Evolutionary conservation across 176 grass and related monocot species (phyloP).

Genomic region (Stipa capillata): DNA sequence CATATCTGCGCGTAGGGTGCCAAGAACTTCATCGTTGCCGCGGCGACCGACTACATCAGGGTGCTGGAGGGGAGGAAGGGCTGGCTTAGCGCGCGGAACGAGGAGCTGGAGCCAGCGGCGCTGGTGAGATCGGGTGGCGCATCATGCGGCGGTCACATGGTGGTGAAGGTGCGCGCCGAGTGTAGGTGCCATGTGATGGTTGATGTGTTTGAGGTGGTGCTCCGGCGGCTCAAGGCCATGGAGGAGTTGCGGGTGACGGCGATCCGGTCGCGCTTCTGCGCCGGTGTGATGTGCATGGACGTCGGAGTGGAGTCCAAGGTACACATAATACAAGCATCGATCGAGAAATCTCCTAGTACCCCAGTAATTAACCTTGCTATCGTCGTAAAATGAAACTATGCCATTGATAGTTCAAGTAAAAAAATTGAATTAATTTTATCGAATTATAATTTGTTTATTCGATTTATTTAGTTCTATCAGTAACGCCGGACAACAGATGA

Average conservation of each 20-base stretch:
- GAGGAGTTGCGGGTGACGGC: conserved; percentile 23
- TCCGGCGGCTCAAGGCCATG: conserved; percentile 31
- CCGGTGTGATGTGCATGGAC: conserved; percentile 18
- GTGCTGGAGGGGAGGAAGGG: conserved; percentile 23
- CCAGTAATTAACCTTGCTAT: too few relatives aligned
- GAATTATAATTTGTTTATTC: too few relatives aligned
- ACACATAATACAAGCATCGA: too few relatives aligned
- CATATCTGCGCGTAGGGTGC: conserved; percentile 23
- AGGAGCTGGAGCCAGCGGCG: neutral
- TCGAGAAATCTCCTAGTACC: neutral
- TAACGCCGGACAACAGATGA: neutral
- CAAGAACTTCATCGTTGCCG: conserved; percentile 26
- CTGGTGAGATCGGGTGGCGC: neutral
- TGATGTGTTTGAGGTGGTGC: conserved; percentile 8
- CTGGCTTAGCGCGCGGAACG: conserved; percentile 16
- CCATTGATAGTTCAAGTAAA: neutral
- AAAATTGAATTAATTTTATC: neutral
- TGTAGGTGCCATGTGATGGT: neutral
- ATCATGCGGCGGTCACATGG: neutral
- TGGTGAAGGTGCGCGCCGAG: conserved; percentile 26
- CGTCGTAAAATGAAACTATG: neutral
- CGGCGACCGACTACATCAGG: conserved; percentile 17
- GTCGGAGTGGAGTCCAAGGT: conserved; percentile 19
- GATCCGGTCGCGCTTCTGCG: conserved; percentile 10
- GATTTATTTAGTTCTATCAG: neutral